Evolutionary conservation across 176 grass and related monocot genomes (phyloP).

Genomic region (Oryza meyeriana): DNA sequence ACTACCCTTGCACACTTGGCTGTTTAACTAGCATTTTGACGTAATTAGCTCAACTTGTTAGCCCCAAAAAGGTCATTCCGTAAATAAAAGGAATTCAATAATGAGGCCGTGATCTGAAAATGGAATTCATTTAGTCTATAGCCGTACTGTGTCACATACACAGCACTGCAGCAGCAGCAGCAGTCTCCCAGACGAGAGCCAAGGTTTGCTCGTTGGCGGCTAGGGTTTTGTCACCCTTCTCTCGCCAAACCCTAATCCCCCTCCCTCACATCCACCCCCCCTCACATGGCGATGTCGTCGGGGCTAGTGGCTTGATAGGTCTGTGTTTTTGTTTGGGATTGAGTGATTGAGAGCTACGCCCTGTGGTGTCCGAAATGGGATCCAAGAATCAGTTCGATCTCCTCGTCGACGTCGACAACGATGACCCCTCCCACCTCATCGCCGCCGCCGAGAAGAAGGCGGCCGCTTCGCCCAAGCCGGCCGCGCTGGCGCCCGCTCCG

Average conservation of each 20-base stretch:
- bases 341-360: not conserved
- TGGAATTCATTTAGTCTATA: not conserved
- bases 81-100: not conserved
- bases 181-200: not conserved
- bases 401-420: constrained; percentile 75
- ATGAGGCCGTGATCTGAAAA: not conserved
- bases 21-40: not conserved
- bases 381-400: constrained; percentile 75
- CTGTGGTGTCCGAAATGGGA: constrained; percentile 36
- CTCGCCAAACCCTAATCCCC: constrained; percentile 18
- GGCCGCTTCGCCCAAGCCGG: constrained; percentile 36
- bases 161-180: not conserved
- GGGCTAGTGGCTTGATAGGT: constrained; percentile 9
- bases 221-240: constrained; percentile 57
- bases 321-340: not conserved
- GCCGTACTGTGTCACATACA: not conserved
- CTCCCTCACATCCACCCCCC: not conserved
- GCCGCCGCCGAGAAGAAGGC: constrained; percentile 62
- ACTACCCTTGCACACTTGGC: not conserved
- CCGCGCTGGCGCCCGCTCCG: constrained; percentile 14
- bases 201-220: constrained; percentile 23
- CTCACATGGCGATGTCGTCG: constrained; percentile 44
- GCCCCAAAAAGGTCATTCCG: not conserved
- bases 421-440: constrained; percentile 57
- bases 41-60: fast-evolving